Conservation (phyloP, 2,329 filamentous ascomycete genomes). For the Fonsecaea multimorphosa region DNA sequence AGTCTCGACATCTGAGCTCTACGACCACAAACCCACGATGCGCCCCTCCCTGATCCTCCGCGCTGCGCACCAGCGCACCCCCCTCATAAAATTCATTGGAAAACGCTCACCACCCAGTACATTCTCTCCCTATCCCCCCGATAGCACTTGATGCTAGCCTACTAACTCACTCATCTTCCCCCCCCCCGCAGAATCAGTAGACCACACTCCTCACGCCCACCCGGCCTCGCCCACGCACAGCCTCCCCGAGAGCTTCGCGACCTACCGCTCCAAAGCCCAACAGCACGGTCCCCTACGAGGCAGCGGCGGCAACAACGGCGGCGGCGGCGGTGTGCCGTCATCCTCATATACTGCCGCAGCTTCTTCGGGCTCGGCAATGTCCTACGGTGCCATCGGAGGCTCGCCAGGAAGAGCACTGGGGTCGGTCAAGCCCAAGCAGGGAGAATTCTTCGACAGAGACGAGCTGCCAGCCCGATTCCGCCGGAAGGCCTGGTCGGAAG, state of each 20-base stretch:
- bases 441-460: slow-evolving; percentile 84
- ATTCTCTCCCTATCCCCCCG: slow-evolving; percentile 36
- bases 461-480: slow-evolving; percentile 87
- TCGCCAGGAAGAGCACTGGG: slow-evolving; percentile 73
- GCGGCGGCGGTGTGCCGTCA: slow-evolving; percentile 39
- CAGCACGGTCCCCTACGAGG: slow-evolving; percentile 66
- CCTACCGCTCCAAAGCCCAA: slow-evolving; percentile 67
- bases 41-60: slow-evolving; percentile 51
- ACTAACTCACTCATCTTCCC: not conserved
- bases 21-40: slow-evolving; percentile 44
- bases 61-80: slow-evolving; percentile 49
- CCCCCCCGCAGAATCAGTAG: slow-evolving; percentile 47
- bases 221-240: slow-evolving; percentile 67
- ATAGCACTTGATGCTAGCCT: not conserved
- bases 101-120: slow-evolving; percentile 54
- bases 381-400: slow-evolving; percentile 60
- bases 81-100: slow-evolving; percentile 58
- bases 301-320: slow-evolving; percentile 42
- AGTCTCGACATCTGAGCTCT: slow-evolving; percentile 24
- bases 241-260: slow-evolving; percentile 60
- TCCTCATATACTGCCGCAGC: slow-evolving; percentile 36
- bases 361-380: slow-evolving; percentile 33
- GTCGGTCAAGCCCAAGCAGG: slow-evolving; percentile 70
- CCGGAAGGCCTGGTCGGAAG: slow-evolving; percentile 71
- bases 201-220: slow-evolving; percentile 65